Base-by-base conservation (phyloP, 805 yeast genomes). In the Starmera amethionina region DNA sequence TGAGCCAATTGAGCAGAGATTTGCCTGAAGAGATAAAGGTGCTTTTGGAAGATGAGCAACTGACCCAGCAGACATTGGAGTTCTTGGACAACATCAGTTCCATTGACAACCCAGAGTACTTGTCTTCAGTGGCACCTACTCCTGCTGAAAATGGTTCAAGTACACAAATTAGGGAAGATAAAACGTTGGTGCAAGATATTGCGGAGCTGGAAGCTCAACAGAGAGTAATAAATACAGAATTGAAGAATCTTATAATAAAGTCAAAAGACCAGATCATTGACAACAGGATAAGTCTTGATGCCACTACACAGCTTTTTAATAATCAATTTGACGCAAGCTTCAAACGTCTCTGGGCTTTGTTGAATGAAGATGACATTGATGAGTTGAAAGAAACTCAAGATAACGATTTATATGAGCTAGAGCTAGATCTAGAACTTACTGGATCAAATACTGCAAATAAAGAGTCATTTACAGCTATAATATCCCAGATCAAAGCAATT, bases 151-250 rank as follows among this genome's bases (percentile, higher is more conserved):
- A 63, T 29, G 55, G 55, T 30, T 46, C 8, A 8, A 57, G 18
- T 16, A 8, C 35, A 15, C 11, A 32, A 4, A 29, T 14, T 5
- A 39, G 25, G 5, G 44, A 39, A 9, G 52, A 50, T 4, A 51
- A 56, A 37, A 71, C 78, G 0, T 48, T 77, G 30, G 73, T 77
- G 1, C 86, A 81, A 47, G 88, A 79, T 51, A 78, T 82, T 34
- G 89, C 89, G 0, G 90, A 82, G 51, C 58, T 81, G 30, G 87
- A 81, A 48, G 72, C 75, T 25, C 46, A 64, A n/a, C 75, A 73
- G 45, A 59, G 78, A 16, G 53, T 58, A 1, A 51, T 74, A 15
- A 81, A 77, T 44, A 50, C 59, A 5, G 56, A 70, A 44, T 55
- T 81, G 34, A 63, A 65, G 35, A 55, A 63, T 4, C 51, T 68